These are phyloP conservation scores for Gloeopeniophorella convolvens DNA, from an alignment of 768 basidiomycete species.

Conservation along the genomic window DNA sequence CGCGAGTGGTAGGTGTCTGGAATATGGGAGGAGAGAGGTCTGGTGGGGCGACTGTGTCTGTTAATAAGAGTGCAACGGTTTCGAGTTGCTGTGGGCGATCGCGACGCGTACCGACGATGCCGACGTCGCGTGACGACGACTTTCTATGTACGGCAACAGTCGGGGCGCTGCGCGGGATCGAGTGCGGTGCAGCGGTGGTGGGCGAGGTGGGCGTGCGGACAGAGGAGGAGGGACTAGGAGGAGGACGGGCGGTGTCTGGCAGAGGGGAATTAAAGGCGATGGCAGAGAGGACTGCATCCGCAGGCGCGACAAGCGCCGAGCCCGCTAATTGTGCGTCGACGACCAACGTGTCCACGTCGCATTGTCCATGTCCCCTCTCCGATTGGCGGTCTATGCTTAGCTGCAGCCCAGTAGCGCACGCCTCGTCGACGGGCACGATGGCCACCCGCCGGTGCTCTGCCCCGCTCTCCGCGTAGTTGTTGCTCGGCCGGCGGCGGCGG, in stretches of 20 bases:
- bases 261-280: no score
- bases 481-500: conserved; percentile 5
- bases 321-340: conserved; percentile 10
- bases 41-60: conserved; percentile 7
- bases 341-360: no score
- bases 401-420: no score
- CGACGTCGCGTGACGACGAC: conserved; percentile 40
- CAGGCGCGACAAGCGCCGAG: conserved; percentile 10
- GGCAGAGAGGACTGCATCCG: neutral
- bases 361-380: no score
- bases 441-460: neutral
- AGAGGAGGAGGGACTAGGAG: conserved; percentile 28
- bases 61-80: neutral
- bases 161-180: neutral
- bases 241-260: conserved; percentile 3
- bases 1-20: conserved; percentile 31
- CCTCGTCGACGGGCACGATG: conserved; percentile 11
- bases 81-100: conserved; percentile 24
- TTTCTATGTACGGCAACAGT: conserved; percentile 30
- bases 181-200: neutral
- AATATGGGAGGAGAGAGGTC: conserved; percentile 32
- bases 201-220: conserved; percentile 28
- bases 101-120: conserved; percentile 43
- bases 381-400: no score
- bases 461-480: neutral